Percentiles rank a stretch among this genome's conserved stretches.
Evolutionary conservation across 805 yeast species (phyloP).

Genomic region (Metschnikowia noctiluminum): DNA sequence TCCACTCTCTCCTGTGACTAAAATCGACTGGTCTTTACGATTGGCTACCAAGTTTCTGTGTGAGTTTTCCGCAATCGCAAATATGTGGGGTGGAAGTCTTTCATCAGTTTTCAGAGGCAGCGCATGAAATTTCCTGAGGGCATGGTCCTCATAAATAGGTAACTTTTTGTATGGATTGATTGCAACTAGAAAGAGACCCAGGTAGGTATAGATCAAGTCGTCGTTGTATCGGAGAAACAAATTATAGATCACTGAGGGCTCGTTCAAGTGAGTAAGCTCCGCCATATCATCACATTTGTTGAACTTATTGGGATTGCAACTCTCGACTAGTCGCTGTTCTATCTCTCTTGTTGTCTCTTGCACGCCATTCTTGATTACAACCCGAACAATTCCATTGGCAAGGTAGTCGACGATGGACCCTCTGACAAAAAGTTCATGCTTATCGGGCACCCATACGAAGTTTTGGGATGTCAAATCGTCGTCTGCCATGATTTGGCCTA

Average conservation of each 20-base stretch:
- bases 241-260: slow-evolving; percentile 91
- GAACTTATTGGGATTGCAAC: slow-evolving; percentile 85
- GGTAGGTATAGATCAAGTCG: slow-evolving; percentile 85
- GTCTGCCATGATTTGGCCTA: slow-evolving; percentile 10
- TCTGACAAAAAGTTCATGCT: slow-evolving; percentile 52
- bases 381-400: slow-evolving; percentile 34
- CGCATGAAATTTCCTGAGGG: slow-evolving; percentile 52
- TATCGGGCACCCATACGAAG: slow-evolving; percentile 79
- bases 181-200: slow-evolving; percentile 93
- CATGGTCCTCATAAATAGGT: slow-evolving; percentile 63
- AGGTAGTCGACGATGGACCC: slow-evolving; percentile 53
- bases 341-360: slow-evolving; percentile 43
- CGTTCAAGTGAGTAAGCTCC: slow-evolving; percentile 87
- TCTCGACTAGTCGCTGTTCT: slow-evolving; percentile 45
- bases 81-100: slow-evolving; percentile 76
- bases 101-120: slow-evolving; percentile 18
- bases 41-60: slow-evolving; percentile 69
- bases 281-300: slow-evolving; percentile 95
- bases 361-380: slow-evolving; percentile 37
- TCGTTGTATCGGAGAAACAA: slow-evolving; percentile 70
- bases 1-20: slow-evolving; percentile 99
- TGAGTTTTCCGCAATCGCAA: slow-evolving; percentile 85
- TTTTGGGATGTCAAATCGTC: slow-evolving; percentile 36
- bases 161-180: slow-evolving; percentile 84
- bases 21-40: slow-evolving; percentile 76